Conservation (phyloP, 306 rosid species). For the Begonia masoniana region DNA sequence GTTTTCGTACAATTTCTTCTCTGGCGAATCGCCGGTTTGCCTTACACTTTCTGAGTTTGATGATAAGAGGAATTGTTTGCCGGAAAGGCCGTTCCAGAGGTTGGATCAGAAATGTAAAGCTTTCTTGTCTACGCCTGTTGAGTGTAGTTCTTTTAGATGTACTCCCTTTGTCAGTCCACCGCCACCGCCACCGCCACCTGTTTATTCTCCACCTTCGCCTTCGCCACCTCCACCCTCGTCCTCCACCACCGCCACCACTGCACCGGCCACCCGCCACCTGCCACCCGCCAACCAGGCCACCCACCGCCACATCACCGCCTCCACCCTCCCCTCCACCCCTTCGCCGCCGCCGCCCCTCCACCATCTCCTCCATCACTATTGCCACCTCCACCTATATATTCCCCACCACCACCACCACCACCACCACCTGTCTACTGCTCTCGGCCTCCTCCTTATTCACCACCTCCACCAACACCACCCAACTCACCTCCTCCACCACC, state of each 20-base stretch:
- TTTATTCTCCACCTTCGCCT: slow-evolving; percentile 6
- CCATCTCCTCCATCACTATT: slow-evolving; percentile 6
- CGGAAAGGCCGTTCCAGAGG: slow-evolving; percentile 54
- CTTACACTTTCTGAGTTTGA: slow-evolving; percentile 33
- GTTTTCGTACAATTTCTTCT: slow-evolving; percentile 62
- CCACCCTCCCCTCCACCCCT: slow-evolving; percentile 9
- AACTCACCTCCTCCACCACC: slow-evolving; percentile 6
- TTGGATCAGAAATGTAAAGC: slow-evolving; percentile 57
- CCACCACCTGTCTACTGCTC: slow-evolving; percentile 20
- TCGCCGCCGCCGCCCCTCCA: slow-evolving; percentile 5
- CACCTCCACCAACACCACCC: slow-evolving; percentile 18
- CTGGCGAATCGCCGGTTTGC: slow-evolving; percentile 75
- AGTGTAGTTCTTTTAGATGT: slow-evolving; percentile 63
- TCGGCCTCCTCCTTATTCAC: neutral
- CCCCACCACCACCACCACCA: slow-evolving; percentile 46
- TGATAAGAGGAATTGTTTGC: slow-evolving; percentile 65
- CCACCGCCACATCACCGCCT: slow-evolving; percentile 24
- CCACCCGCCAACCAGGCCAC: no score
- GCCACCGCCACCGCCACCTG: slow-evolving; percentile 13
- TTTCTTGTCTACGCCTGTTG: slow-evolving; percentile 69
- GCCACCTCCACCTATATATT: slow-evolving; percentile 36
- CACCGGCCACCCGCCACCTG: no score
- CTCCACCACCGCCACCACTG: slow-evolving; percentile 31
- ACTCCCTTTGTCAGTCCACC: slow-evolving; percentile 23
- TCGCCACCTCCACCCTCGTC: slow-evolving; percentile 26